Evolutionary conservation across 2,329 filamentous ascomycete genomes (phyloP).

Genomic region (Curvularia spicifera): DNA sequence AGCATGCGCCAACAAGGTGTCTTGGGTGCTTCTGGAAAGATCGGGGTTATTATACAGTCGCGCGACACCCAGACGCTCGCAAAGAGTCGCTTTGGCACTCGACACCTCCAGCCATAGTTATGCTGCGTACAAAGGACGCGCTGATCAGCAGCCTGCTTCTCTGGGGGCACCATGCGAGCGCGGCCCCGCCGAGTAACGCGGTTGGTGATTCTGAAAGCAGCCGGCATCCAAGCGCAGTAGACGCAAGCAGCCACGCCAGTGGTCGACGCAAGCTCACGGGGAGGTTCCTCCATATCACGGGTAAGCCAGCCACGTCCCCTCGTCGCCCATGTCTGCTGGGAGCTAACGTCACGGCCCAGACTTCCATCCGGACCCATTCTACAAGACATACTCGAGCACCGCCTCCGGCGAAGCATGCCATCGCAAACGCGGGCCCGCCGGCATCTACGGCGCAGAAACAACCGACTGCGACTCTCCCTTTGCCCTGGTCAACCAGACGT

Average conservation of each 20-base stretch:
- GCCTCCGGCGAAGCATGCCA: constrained; percentile 77
- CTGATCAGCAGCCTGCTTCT: constrained; percentile 39
- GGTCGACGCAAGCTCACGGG: constrained; percentile 56
- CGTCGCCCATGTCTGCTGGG: not conserved
- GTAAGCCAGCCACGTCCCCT: constrained; percentile 55
- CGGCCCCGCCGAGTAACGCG: constrained; percentile 37
- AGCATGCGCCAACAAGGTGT: constrained; percentile 31
- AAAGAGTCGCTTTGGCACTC: constrained; percentile 2
- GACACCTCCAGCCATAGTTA: constrained; percentile 14
- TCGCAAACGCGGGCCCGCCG: constrained; percentile 75
- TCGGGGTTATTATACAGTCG: constrained; percentile 24
- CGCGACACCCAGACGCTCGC: constrained; percentile 13
- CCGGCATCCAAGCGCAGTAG: constrained; percentile 13
- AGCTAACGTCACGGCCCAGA: constrained; percentile 61
- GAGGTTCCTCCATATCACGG: constrained; percentile 87
- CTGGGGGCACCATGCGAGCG: constrained; percentile 29
- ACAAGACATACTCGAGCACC: constrained; percentile 78
- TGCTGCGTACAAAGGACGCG: constrained; percentile 33
- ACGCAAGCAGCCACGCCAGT: constrained; percentile 18
- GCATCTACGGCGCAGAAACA: constrained; percentile 82
- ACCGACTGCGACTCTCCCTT: constrained; percentile 88
- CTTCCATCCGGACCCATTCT: constrained; percentile 88
- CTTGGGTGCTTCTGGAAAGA: constrained; percentile 14
- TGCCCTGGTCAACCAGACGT: constrained; percentile 82
- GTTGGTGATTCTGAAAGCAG: constrained; percentile 21